These are phyloP conservation scores for Phyllosticta citriasiana DNA, from an alignment of 2,329 filamentous ascomycete species.

Conservation along the genomic window DNA sequence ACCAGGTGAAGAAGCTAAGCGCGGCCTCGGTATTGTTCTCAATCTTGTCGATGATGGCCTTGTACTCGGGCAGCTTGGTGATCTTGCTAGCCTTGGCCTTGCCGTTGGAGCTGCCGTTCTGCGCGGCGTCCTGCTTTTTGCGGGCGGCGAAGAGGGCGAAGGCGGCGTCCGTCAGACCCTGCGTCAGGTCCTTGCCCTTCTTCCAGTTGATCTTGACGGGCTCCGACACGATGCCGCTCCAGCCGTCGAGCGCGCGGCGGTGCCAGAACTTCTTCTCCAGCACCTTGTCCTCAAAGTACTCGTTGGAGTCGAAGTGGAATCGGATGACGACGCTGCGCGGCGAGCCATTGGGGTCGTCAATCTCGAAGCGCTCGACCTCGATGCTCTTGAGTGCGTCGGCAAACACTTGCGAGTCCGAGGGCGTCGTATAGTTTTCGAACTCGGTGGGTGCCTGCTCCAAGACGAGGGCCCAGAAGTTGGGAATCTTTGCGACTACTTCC, in stretches of 20 bases:
- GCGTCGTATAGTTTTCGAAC: slow-evolving; percentile 80
- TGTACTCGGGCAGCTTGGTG: slow-evolving; percentile 45
- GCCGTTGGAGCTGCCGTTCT: slow-evolving; percentile 18
- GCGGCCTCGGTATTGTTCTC: slow-evolving; percentile 52
- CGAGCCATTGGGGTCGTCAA: slow-evolving; percentile 57
- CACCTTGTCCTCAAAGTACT: slow-evolving; percentile 66
- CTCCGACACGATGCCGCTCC: slow-evolving; percentile 73
- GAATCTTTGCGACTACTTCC: slow-evolving; percentile 59
- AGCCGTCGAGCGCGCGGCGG: slow-evolving; percentile 58
- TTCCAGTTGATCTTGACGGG: slow-evolving; percentile 78
- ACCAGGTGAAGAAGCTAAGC: slow-evolving; percentile 80
- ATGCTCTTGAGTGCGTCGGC: slow-evolving; percentile 57
- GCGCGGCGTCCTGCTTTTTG: slow-evolving; percentile 19
- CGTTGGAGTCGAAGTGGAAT: slow-evolving; percentile 66
- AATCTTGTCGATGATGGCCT: slow-evolving; percentile 44
- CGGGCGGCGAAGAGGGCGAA: slow-evolving; percentile 56
- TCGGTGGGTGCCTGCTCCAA: slow-evolving; percentile 78
- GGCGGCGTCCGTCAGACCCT: slow-evolving; percentile 66
- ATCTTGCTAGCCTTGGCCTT: slow-evolving; percentile 36
- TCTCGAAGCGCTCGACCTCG: slow-evolving; percentile 70
- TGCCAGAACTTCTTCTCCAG: slow-evolving; percentile 91
- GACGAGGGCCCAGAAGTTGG: slow-evolving; percentile 91
- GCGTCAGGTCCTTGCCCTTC: slow-evolving; percentile 68
- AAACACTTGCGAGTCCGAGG: slow-evolving; percentile 65
- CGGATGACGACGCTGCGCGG: slow-evolving; percentile 63